A percentile compares a stretch with the other conserved stretches of the same genome.
Evolutionary conservation across 106 monocot genomes (phyloP).

Genomic region (Platanthera guangdongensis): DNA sequence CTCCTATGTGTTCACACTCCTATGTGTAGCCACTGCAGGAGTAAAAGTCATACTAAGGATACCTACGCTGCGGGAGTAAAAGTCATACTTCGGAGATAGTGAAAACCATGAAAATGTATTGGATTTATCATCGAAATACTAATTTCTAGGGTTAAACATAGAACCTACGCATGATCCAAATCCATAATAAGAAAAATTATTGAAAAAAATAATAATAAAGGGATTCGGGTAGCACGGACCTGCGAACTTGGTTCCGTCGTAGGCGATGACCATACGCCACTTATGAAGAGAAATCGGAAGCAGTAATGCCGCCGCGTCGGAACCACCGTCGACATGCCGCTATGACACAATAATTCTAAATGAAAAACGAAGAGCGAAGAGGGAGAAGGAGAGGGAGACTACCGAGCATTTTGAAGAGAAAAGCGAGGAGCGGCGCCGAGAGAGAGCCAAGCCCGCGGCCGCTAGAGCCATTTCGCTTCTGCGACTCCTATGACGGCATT

Average conservation of each 20-base stretch:
- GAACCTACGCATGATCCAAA: background rate
- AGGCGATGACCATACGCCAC: constrained; percentile 69
- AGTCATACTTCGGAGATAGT: no score
- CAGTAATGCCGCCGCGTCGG: background rate
- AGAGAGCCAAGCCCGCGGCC: constrained; percentile 21
- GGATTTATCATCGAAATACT: background rate
- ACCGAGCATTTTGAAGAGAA: constrained; percentile 15
- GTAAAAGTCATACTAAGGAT: no score
- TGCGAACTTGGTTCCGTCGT: constrained; percentile 62
- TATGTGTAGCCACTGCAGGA: no score
- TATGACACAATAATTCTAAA: background rate
- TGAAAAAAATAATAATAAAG: background rate
- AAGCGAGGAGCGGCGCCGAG: background rate
- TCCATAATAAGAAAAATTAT: background rate
- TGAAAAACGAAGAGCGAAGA: constrained; percentile 9
- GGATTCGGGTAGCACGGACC: constrained; percentile 19
- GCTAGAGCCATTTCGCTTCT: constrained; percentile 23
- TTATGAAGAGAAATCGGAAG: constrained; percentile 20
- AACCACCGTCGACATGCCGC: constrained; percentile 9
- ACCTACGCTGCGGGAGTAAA: no score
- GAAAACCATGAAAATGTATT: background rate
- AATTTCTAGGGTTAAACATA: background rate
- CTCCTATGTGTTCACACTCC: no score
- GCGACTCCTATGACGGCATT: no score
- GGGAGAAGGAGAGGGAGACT: background rate